These are phyloP conservation scores for Triangularia setosa DNA, from an alignment of 2,329 filamentous ascomycete genomes.

Conservation along the genomic window DNA sequence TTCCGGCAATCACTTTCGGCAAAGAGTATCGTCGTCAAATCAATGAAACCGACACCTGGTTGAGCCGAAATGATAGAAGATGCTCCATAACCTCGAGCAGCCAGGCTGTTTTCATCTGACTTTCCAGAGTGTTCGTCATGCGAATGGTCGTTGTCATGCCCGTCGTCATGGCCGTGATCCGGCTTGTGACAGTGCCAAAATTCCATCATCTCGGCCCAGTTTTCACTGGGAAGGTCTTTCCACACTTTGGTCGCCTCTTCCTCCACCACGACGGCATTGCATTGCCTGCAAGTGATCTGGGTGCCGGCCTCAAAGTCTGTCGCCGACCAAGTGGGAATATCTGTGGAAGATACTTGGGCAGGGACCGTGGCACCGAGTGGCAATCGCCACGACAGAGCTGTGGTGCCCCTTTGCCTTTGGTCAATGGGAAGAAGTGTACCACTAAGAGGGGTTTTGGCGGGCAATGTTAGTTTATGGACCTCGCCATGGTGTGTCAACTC, in stretches of 20 bases:
- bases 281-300: slow-evolving; percentile 42
- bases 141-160: slow-evolving; percentile 17
- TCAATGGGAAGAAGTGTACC: slow-evolving; percentile 28
- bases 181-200: slow-evolving; percentile 99
- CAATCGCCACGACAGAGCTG: slow-evolving; percentile 42
- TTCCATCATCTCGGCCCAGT: slow-evolving; percentile 99
- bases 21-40: slow-evolving; percentile 73
- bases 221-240: slow-evolving; percentile 93
- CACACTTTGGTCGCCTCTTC: slow-evolving; percentile 51
- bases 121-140: slow-evolving; percentile 13
- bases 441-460: slow-evolving; percentile 36
- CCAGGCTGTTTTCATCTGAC: slow-evolving; percentile 44
- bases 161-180: slow-evolving; percentile 39
- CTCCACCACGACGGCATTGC: slow-evolving; percentile 37
- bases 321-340: slow-evolving; percentile 53
- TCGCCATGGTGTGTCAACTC: slow-evolving; percentile 45
- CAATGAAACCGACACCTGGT: slow-evolving; percentile 69
- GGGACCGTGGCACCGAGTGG: slow-evolving; percentile 36
- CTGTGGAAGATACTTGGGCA: slow-evolving; percentile 34
- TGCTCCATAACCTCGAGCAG: slow-evolving; percentile 77
- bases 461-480: slow-evolving; percentile 38
- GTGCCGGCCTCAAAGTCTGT: slow-evolving; percentile 40
- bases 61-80: slow-evolving; percentile 67
- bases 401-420: slow-evolving; percentile 28
- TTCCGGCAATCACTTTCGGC: slow-evolving; percentile 59